Conservation (phyloP, 345 rosid genomes). For the Syzygium aromaticum region DNA sequence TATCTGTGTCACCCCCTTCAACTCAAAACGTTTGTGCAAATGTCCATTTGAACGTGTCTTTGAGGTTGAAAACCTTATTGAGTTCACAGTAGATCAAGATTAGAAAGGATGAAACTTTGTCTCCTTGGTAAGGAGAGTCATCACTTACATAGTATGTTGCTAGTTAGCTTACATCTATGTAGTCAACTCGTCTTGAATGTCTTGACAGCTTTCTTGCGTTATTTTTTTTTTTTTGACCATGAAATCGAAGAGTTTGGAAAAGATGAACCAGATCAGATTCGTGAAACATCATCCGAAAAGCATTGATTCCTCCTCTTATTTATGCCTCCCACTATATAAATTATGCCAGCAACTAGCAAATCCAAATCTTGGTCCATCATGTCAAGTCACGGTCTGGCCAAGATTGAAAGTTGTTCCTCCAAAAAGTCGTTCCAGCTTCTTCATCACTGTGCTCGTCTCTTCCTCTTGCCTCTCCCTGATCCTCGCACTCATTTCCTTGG, state of each 20-base stretch:
- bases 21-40: neutral
- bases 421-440: constrained; percentile 10
- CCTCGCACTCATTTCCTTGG: constrained; percentile 13
- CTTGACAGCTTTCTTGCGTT: neutral
- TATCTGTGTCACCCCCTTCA: neutral
- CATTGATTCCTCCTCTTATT: neutral
- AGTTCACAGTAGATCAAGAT: neutral
- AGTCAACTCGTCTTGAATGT: neutral
- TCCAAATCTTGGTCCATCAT: neutral
- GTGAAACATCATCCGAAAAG: neutral
- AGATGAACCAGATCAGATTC: neutral
- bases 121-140: neutral
- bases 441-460: constrained; percentile 11
- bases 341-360: neutral
- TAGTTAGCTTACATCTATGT: neutral
- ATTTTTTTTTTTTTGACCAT: neutral
- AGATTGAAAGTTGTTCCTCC: neutral
- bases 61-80: neutral
- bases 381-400: neutral
- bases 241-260: neutral
- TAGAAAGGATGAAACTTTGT: neutral
- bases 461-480: constrained; percentile 13
- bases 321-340: neutral
- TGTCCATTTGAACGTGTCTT: neutral
- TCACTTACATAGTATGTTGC: neutral